Evolutionary conservation across 371 early-diverging fungal species (phyloP).

Genomic region (Nematocida sp.): DNA sequence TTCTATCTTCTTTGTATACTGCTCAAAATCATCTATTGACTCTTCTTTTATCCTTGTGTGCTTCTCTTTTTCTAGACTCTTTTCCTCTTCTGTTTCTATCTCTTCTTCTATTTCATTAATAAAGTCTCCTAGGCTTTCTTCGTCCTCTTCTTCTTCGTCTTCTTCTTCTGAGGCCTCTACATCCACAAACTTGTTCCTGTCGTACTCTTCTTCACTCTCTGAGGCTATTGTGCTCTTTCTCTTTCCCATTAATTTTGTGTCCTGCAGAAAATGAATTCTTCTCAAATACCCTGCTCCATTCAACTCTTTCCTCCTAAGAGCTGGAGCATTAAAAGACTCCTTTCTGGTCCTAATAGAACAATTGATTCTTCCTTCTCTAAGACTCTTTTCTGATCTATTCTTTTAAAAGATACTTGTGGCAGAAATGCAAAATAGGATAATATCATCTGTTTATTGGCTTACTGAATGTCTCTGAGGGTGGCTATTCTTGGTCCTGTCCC

Average conservation of each 20-base stretch:
- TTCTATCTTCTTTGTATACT: conserved; percentile 54
- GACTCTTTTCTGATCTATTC: too few relatives aligned
- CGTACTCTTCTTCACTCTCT: conserved; percentile 47
- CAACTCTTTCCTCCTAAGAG: too few relatives aligned
- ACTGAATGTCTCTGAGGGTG: too few relatives aligned
- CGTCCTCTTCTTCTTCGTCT: conserved; percentile 54
- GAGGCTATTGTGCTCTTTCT: conserved; percentile 24
- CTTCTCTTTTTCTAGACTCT: not conserved
- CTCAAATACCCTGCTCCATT: too few relatives aligned
- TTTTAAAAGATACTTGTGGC: too few relatives aligned
- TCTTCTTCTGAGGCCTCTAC: conserved; percentile 62
- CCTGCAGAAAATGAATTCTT: conserved; percentile 4
- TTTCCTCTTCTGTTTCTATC: conserved; percentile 23
- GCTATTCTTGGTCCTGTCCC: too few relatives aligned
- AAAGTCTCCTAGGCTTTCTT: conserved; percentile 13
- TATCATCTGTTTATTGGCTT: too few relatives aligned
- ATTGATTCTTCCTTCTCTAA: too few relatives aligned
- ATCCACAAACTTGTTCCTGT: conserved; percentile 62
- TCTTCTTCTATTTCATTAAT: conserved; percentile 56
- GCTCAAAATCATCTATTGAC: conserved; percentile 25
- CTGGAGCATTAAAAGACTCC: too few relatives aligned
- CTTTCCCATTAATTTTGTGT: conserved; percentile 13
- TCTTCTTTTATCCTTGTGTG: not conserved
- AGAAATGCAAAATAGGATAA: too few relatives aligned
- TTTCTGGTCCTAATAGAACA: too few relatives aligned